Evolutionary conservation across 805 yeast species (phyloP), one percentile per base, ranked within the genome.

Genomic region (Yarrowia yakushimensis): DNA sequence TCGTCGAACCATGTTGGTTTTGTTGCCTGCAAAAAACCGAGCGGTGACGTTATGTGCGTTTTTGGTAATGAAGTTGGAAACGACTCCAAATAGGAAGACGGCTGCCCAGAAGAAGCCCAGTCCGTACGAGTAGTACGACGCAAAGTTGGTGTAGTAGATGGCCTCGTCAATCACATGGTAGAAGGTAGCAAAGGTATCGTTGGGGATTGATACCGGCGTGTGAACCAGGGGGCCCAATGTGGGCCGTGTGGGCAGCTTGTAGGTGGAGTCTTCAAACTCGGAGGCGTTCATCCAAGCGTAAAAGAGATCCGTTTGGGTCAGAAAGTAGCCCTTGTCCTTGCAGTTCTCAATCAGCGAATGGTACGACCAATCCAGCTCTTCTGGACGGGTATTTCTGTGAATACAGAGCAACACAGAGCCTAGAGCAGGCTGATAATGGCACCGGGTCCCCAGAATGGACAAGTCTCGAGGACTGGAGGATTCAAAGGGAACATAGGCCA

Each of bases 1-100:
- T 5, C 39, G 17, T 7, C 55, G 18, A 13, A 74, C 82, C 79
- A 63, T 81, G 82, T 22, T 79, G 67, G 75, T 79, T 81, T 55
- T 62, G n/a, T 25, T 55, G 18, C 62, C 63, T 2, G 55, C 27
- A 11, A 48, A 48, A 27, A 33, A 55, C 23, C 42, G 63, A n/a
- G 54, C 48, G 9, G 41, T 52, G 30, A 42, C 59, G 17, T 60
- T 55, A 12, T 50, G 60, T 39, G 43, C 59, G 37, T 41, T 41
- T 15, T 55, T 57, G 33, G 50, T 62, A 8, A 60, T 23, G 39
- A 60, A 60, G 34, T 50, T 42, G 20, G 48, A 27, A 6, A 41
- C 46, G 9, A 60, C 25, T 22, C 33, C 62, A n/a, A 52, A 9
- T 28, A 48, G 22, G 39, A 48, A 48, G 22, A 48, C 55, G 1